Evolutionary conservation across 1,284 basidiomycete genomes (phyloP).

Genomic region (Ganoderma lingzhi): DNA sequence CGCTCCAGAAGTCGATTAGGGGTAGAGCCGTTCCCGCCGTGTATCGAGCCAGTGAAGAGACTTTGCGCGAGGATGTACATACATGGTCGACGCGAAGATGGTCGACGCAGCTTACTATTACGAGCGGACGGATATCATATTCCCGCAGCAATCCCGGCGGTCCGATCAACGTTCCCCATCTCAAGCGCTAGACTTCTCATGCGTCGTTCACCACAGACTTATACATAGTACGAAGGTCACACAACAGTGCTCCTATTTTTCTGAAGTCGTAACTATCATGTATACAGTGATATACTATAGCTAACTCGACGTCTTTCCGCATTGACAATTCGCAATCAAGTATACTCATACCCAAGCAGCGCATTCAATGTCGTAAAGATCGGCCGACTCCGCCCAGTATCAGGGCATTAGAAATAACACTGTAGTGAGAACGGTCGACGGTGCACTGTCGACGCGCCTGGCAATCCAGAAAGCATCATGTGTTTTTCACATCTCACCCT

Average conservation of each 20-base stretch:
- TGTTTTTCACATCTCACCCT: background rate
- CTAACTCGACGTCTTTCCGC: background rate
- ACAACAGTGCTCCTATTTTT: background rate
- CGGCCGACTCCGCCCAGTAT: background rate
- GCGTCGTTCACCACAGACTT: background rate
- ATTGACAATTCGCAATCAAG: background rate
- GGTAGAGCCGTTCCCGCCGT: background rate
- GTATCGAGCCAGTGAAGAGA: background rate
- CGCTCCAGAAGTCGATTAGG: background rate
- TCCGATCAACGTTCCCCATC: background rate
- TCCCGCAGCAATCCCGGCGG: conserved; percentile 1
- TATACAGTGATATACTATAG: background rate
- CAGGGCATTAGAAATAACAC: background rate
- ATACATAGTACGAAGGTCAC: background rate
- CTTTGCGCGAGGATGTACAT: background rate
- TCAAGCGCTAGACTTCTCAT: background rate
- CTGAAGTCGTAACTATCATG: background rate
- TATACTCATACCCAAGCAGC: too few species aligned
- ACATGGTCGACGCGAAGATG: background rate
- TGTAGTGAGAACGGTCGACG: background rate
- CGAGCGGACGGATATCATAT: background rate
- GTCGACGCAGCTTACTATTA: background rate
- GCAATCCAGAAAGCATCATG: background rate
- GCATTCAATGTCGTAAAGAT: too few species aligned
- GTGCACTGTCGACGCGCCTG: background rate